Conservation (phyloP, 2,329 filamentous ascomycete genomes). For the Knoxdaviesia capensis region DNA sequence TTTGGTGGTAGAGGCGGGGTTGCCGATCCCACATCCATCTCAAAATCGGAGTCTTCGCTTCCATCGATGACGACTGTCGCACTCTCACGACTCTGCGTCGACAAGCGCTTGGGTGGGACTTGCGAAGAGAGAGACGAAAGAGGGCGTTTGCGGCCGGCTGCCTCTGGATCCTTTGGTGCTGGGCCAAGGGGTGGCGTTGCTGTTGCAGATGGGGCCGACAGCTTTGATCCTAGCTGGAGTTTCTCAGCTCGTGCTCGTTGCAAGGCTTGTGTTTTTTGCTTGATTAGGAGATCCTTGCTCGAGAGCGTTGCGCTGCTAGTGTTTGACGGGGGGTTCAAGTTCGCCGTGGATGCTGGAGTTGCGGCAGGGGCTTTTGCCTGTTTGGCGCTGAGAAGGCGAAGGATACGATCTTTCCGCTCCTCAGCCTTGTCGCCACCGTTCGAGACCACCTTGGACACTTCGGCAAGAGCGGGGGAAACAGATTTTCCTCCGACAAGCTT, state of each 20-base stretch:
- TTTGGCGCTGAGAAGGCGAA: slow-evolving; percentile 55
- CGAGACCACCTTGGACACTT: too few species aligned
- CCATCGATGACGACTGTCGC: slow-evolving; percentile 63
- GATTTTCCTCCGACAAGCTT: too few species aligned
- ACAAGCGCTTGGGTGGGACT: slow-evolving; percentile 34
- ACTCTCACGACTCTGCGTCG: slow-evolving; percentile 35
- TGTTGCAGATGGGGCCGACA: not conserved
- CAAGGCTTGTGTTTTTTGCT: slow-evolving; percentile 34
- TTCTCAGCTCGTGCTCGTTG: not conserved
- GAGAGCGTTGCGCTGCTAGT: slow-evolving; percentile 1
- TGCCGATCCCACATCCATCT: slow-evolving; percentile 37
- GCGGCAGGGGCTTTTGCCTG: slow-evolving; percentile 7
- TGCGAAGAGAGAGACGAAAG: slow-evolving; percentile 34
- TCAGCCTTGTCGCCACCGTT: slow-evolving; percentile 20
- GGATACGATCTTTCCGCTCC: slow-evolving; percentile 58
- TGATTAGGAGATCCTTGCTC: slow-evolving; percentile 46
- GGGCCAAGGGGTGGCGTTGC: not conserved
- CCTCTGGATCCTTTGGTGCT: too few species aligned
- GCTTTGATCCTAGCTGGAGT: not conserved
- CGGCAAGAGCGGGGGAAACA: too few species aligned
- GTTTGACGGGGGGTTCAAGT: slow-evolving; percentile 12
- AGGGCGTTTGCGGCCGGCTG: slow-evolving; percentile 16
- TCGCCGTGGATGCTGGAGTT: slow-evolving; percentile 18
- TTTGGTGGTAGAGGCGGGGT: slow-evolving; percentile 14
- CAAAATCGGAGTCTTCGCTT: slow-evolving; percentile 48